Conservation (phyloP, 441 rosid species). For the Melastoma candidum region DNA sequence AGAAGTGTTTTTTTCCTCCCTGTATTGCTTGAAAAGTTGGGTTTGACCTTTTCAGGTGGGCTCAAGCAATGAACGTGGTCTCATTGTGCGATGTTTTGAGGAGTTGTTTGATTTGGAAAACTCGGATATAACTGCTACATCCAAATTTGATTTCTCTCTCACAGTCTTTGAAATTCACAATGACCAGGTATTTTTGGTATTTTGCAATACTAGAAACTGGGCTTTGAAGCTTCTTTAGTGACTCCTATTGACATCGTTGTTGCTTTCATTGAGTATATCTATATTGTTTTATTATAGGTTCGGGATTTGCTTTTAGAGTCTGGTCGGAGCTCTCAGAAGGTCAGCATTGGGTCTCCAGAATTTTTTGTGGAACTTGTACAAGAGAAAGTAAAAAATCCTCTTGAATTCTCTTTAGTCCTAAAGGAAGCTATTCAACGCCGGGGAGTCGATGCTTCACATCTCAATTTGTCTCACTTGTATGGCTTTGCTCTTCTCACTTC, state of each 20-base stretch:
- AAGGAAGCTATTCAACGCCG: constrained; percentile 60
- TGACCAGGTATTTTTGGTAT: constrained; percentile 58
- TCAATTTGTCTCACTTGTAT: constrained; percentile 85
- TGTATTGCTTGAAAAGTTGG: no score
- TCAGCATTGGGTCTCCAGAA: constrained; percentile 45
- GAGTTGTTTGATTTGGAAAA: constrained; percentile 84
- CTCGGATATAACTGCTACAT: constrained; percentile 72
- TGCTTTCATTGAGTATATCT: neutral
- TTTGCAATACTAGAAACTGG: no score
- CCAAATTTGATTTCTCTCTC: constrained; percentile 61
- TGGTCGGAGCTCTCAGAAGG: constrained; percentile 46
- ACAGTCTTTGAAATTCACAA: constrained; percentile 83
- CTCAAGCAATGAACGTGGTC: constrained; percentile 88
- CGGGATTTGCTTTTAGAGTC: constrained; percentile 65
- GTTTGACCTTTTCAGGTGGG: constrained; percentile 59
- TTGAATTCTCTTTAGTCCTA: constrained; percentile 62
- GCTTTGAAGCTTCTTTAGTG: no score
- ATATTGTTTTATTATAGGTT: constrained; percentile 31
- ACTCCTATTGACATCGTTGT: no score
- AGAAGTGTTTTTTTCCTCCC: no score
- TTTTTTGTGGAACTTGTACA: constrained; percentile 49
- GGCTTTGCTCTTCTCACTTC: constrained; percentile 23
- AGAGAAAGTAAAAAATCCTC: constrained; percentile 65
- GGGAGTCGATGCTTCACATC: constrained; percentile 53
- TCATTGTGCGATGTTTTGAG: constrained; percentile 93